Conservation (phyloP, 768 basidiomycete species). For the Infundibulicybe gibba region DNA sequence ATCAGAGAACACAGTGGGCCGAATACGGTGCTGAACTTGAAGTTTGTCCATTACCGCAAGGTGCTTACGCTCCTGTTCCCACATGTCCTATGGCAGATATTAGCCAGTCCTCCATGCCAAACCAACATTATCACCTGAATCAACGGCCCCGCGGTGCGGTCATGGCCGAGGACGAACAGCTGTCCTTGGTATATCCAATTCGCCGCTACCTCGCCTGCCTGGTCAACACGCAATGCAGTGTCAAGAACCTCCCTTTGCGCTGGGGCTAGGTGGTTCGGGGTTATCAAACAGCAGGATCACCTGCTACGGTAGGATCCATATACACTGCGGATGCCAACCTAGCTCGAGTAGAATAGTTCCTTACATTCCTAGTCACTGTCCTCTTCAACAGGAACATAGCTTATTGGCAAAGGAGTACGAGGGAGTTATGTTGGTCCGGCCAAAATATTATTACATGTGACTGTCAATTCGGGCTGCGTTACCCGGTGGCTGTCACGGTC, state of each 20-base stretch:
- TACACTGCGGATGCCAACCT: conserved; percentile 45
- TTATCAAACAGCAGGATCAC: conserved; percentile 43
- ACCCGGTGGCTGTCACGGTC: too few species aligned
- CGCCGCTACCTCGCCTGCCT: conserved; percentile 93
- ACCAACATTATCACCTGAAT: conserved; percentile 58
- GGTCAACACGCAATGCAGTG: conserved; percentile 83
- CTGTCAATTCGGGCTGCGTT: too few species aligned
- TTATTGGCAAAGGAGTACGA: too few species aligned
- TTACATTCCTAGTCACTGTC: too few species aligned
- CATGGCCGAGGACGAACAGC: conserved; percentile 62
- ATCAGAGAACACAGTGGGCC: conserved; percentile 82
- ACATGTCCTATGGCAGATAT: conserved; percentile 75
- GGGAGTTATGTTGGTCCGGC: too few species aligned
- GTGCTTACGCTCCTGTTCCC: conserved; percentile 95
- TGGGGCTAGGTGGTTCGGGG: conserved; percentile 49
- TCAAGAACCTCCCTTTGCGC: conserved; percentile 52
- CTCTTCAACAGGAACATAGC: too few species aligned
- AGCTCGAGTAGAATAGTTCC: background rate
- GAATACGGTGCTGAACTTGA: conserved; percentile 75
- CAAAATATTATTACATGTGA: too few species aligned
- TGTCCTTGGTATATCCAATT: conserved; percentile 96
- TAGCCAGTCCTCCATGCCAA: background rate
- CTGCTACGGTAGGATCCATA: conserved; percentile 28
- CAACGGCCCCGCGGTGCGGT: conserved; percentile 52
- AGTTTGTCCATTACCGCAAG: conserved; percentile 82